Base-by-base conservation (phyloP, 2,329 filamentous ascomycete species). In the Cladosporium austrohemisphaericum region DNA sequence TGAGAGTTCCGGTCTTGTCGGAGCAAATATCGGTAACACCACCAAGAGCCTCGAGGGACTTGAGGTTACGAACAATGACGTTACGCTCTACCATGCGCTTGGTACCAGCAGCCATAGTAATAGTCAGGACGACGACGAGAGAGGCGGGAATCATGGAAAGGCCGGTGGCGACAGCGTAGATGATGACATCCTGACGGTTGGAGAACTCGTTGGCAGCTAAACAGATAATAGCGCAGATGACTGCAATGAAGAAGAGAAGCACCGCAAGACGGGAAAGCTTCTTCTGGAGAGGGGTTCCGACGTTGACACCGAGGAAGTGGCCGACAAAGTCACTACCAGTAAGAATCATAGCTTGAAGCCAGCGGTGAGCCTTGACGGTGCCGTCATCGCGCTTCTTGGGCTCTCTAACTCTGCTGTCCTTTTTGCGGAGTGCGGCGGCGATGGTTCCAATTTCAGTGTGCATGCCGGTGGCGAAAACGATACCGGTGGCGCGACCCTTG, bases 261-360 rank as follows among this genome's bases (percentile, higher is more conserved):
- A 93, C 82, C 22, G 90, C 89, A 61, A 95, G 84, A 68, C 91
- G 89, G 71, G 86, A 88, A 44, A 95, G 76, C 62, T 88, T 92
- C 57, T 85, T 84, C 70, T 94, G 88, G 37, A 95, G 74, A 1
- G 90, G 90, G 1, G 90, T 95, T 41, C 89, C 89, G 48, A 86
- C 77, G 48, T 79, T 84, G 52, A 86, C 76, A 44, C 84, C 84
- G 7, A 87, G 71, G 60, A 88, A 85, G 29, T 76, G 73, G 4
- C 80, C 81, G 51, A 84, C 66, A 5, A 76, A 77, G 62, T 84
- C 80, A 10, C 72, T 75, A 33, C 75, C 64, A 3, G 80, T 84
- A 31, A 75, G 67, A 19, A 73, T 65, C 35, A 71, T 68, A 5
- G 77, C 78, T 57, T 80, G 74, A 9, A 78, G 64, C 31, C 66